Conservation (phyloP, 169 alveolate genomes). For the Miamiensis avidus region DNA sequence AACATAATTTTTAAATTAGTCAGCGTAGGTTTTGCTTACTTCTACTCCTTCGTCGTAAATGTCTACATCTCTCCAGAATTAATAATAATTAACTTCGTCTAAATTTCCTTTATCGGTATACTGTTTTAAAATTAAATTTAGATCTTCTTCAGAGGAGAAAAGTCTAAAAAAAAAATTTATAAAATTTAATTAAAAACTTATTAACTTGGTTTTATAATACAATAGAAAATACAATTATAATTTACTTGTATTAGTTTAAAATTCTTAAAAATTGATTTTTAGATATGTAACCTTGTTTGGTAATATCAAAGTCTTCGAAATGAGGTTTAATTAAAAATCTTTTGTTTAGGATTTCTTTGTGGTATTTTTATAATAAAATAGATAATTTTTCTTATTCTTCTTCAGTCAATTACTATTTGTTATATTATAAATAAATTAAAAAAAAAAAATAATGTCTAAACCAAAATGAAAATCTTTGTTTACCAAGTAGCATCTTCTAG, state of each 20-base stretch:
- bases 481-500: slow-evolving; percentile 63
- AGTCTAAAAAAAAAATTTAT: slow-evolving; percentile 21
- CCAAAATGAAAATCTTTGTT: neutral
- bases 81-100: slow-evolving; percentile 83
- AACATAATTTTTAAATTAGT: slow-evolving; percentile 56
- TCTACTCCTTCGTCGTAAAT: slow-evolving; percentile 71
- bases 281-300: slow-evolving; percentile 77
- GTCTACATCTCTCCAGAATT: slow-evolving; percentile 82
- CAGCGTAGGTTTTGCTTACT: slow-evolving; percentile 64
- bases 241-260: slow-evolving; percentile 54
- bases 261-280: slow-evolving; percentile 75
- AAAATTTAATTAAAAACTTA: no score
- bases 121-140: slow-evolving; percentile 61
- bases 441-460: neutral
- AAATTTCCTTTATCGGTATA: slow-evolving; percentile 81
- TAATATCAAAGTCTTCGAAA: slow-evolving; percentile 82
- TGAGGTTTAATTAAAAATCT: slow-evolving; percentile 68
- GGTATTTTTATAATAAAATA: slow-evolving; percentile 41
- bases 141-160: slow-evolving; percentile 59
- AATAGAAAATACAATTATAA: no score
- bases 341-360: slow-evolving; percentile 52
- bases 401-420: slow-evolving; percentile 34
- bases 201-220: neutral
- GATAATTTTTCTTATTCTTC: slow-evolving; percentile 49
- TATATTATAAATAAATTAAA: neutral